Evolutionary conservation across 2,329 filamentous ascomycete species (phyloP).

Genomic region (Hypomyces rosellus): DNA sequence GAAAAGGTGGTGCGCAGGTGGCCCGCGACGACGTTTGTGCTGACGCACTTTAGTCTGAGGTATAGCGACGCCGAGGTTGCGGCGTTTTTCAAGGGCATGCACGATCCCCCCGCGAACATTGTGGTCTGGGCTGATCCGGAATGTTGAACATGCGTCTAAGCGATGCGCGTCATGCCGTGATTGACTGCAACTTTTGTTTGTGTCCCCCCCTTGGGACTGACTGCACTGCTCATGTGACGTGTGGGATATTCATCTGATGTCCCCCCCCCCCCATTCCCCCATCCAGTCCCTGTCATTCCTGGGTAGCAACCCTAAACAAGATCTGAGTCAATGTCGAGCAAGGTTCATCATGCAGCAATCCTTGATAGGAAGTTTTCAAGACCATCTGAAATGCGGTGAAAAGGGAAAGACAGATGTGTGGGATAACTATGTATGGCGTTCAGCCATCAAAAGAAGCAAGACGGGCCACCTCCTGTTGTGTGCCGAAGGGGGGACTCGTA

Average conservation of each 20-base stretch:
- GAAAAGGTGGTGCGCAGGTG: slow-evolving; percentile 38
- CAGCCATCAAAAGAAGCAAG: not conserved
- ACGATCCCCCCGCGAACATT: slow-evolving; percentile 35
- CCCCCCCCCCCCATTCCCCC: no score
- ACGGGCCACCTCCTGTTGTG: not conserved
- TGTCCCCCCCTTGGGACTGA: not conserved
- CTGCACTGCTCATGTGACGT: not conserved
- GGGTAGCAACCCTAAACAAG: no score
- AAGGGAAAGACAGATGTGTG: no score
- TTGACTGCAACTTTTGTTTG: no score
- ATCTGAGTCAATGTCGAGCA: no score
- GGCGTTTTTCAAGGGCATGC: slow-evolving; percentile 35
- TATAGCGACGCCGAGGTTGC: slow-evolving; percentile 36
- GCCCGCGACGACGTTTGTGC: slow-evolving; percentile 37
- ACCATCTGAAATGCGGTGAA: no score
- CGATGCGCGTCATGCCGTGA: not conserved
- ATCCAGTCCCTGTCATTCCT: no score
- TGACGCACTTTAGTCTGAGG: slow-evolving; percentile 43
- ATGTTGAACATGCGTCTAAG: slow-evolving; percentile 6
- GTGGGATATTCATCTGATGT: not conserved
- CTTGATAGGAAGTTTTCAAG: no score
- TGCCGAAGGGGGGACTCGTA: not conserved
- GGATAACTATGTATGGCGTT: not conserved
- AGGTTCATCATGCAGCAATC: no score
- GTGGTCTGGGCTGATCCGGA: slow-evolving; percentile 42